Evolutionary conservation across 106 monocot species (phyloP), one percentile per base, ranked within the genome.

Genomic region (Platanthera guangdongensis): DNA sequence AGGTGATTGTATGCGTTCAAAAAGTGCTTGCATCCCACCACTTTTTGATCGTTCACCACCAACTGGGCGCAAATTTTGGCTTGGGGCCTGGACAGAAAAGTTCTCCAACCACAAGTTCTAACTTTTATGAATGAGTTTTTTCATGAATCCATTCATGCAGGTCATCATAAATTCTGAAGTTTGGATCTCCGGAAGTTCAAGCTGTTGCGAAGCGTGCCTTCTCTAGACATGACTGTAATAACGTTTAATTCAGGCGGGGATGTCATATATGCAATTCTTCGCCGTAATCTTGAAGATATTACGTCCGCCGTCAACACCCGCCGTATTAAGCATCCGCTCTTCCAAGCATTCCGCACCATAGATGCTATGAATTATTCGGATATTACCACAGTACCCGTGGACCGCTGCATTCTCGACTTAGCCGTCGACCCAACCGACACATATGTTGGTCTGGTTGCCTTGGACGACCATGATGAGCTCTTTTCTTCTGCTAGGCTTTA

Each of bases 91-190:
- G 39, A 3, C 3, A 39, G 39, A 39, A 39, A 39, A 39, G 39
- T 39, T 39, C 39, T 39, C 39, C 39, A 39, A 39, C 39, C 39
- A 39, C 39, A 39, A 39, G 39, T 39, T 39, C 3, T 39, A 39
- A 39, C 39, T 39, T 39, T 39, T 39, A 39, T 3, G 39, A 39
- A 3, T 39, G 39, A 39, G 39, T 39, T 39, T 39, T 39, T 39
- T 39, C 39, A 3, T 39, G 39, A 39, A 39, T 39, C 39, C 39
- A 39, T 39, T 39, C 39, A 39, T 39, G 48, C 71, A 99, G 99
- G 92, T 99, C 4, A 94, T 99, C 55, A 76, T 99, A 72, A 99
- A 99, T 64, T 99, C 99, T 6, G 99, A 99, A 63, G 99, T 99
- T 54, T 99, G 94, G 99, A 99, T 78, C 87, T 99, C 28, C 80